Conservation (phyloP, 2,329 filamentous ascomycete genomes). For the Fusarium sp. region DNA sequence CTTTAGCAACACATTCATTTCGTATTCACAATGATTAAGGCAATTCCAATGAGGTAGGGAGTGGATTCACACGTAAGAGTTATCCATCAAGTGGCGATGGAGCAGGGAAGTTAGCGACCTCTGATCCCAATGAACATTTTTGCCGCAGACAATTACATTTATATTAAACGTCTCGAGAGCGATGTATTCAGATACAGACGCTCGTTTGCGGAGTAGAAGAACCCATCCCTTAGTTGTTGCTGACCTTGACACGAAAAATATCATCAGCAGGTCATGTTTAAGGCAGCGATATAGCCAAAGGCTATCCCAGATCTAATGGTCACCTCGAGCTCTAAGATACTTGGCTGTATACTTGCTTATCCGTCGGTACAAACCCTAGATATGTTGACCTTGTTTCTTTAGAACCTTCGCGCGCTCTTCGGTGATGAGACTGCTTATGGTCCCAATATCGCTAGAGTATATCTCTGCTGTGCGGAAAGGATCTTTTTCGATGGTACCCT, state of each 20-base stretch:
- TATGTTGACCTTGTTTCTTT: background rate
- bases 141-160: background rate
- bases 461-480: background rate
- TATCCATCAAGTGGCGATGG: rapidly evolving
- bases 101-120: background rate
- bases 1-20: background rate
- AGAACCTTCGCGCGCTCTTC: too few relatives aligned
- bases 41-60: background rate
- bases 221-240: too few relatives aligned
- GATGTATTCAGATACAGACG: background rate
- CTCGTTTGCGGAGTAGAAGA: background rate
- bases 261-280: too few relatives aligned
- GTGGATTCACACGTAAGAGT: background rate
- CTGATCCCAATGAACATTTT: background rate
- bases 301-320: background rate
- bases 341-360: background rate
- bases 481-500: background rate
- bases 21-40: background rate
- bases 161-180: background rate
- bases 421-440: background rate
- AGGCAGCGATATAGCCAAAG: background rate
- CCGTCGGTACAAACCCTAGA: background rate
- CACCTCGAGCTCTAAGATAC: background rate
- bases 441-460: too few relatives aligned
- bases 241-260: background rate